These are phyloP conservation scores for Aureobasidium sp. DNA, from an alignment of 2,329 filamentous ascomycete species.

Conservation along the genomic window DNA sequence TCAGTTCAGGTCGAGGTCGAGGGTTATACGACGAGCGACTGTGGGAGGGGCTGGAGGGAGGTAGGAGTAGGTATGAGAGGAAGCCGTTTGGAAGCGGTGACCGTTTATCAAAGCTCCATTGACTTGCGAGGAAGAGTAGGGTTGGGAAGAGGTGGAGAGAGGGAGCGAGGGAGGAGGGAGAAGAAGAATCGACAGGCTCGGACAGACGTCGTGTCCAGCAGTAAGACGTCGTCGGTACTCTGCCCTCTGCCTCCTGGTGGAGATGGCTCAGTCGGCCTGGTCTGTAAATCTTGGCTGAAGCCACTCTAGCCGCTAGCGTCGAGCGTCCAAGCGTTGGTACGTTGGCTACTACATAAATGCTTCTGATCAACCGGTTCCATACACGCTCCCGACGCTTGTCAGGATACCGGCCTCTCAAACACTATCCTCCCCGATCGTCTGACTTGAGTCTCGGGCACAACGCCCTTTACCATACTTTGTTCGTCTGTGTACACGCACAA, in stretches of 20 bases:
- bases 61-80: not conserved
- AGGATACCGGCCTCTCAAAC: not conserved
- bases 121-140: constrained; percentile 1
- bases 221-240: not conserved
- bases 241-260: constrained; percentile 1
- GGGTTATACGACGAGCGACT: constrained; percentile 1
- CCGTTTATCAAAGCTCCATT: constrained; percentile 13
- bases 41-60: not conserved
- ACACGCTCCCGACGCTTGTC: not conserved
- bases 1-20: constrained; percentile 7
- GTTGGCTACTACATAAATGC: not conserved
- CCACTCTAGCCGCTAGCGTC: not conserved
- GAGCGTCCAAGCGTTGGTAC: not conserved
- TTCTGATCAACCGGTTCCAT: not conserved
- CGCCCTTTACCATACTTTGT: not conserved
- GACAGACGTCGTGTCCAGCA: not conserved
- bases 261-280: constrained; percentile 4
- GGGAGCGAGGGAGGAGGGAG: not conserved
- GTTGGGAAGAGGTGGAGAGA: not conserved
- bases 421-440: not conserved
- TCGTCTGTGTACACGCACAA: not conserved
- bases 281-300: constrained; percentile 1
- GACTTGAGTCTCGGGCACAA: not conserved
- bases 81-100: constrained; percentile 9
- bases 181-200: constrained; percentile 8